A percentile compares a stretch with the other conserved stretches of the same genome.
phyloP scores from a whole-genome alignment of 495 filamentous ascomycete species.

The Niebla homalea region DNA sequence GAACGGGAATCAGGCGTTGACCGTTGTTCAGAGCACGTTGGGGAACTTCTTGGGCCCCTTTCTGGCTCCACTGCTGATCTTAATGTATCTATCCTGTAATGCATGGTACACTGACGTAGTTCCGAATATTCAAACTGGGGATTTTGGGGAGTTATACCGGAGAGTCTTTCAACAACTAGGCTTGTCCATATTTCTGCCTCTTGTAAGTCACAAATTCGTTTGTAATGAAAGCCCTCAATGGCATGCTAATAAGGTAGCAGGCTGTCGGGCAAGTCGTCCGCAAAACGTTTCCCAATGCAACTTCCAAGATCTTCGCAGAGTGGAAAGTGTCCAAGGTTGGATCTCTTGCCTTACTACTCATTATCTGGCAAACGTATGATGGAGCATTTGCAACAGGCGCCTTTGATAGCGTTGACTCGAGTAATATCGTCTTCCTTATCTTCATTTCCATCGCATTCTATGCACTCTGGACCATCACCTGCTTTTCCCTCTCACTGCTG shows the following conservation, averaged over 20 bases:
- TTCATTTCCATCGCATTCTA: constrained; percentile 29
- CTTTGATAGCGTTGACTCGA: constrained; percentile 18
- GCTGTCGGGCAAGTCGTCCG: constrained; percentile 23
- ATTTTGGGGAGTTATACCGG: constrained; percentile 22
- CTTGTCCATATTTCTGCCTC: constrained; percentile 29
- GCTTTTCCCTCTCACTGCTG: constrained; percentile 17
- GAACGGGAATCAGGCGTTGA: constrained; percentile 27
- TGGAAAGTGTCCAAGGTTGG: constrained; percentile 26
- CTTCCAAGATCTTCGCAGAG: constrained; percentile 22
- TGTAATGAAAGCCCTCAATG: not conserved
- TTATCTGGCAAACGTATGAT: constrained; percentile 33
- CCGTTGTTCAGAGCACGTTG: constrained; percentile 29
- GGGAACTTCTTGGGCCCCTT: constrained; percentile 31
- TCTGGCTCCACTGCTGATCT: constrained; percentile 25
- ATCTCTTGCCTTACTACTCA: constrained; percentile 21
- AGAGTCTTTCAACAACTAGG: constrained; percentile 29
- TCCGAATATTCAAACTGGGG: constrained; percentile 9
- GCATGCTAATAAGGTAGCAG: not conserved
- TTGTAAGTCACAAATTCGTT: constrained; percentile 11
- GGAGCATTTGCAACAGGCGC: constrained; percentile 26
- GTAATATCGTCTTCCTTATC: constrained; percentile 28
- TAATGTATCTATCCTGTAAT: constrained; percentile 25
- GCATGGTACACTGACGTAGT: constrained; percentile 30
- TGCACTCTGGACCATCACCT: constrained; percentile 20
- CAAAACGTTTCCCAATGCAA: constrained; percentile 18